Percentiles rank a stretch among this genome's conserved stretches.
Conservation (phyloP, 2,329 filamentous ascomycete genomes). For the Pezicula neosporulosa region DNA sequence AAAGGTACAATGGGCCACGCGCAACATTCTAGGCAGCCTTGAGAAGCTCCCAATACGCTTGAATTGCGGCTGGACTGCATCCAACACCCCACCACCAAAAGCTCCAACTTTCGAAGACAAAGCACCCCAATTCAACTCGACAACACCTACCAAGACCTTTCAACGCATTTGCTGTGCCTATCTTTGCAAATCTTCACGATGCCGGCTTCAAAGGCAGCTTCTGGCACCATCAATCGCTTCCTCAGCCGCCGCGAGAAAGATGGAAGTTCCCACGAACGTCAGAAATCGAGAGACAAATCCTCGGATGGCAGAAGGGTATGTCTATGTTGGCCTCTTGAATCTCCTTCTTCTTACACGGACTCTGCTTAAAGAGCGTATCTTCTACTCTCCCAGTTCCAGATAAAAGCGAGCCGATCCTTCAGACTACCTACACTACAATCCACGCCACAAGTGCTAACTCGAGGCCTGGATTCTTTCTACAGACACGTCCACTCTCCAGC, state of each 20-base stretch:
- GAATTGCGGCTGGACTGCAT: not conserved
- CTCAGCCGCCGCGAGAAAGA: constrained; percentile 68
- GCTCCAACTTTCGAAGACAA: not conserved
- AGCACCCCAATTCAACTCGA: not conserved
- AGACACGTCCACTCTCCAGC: constrained; percentile 50
- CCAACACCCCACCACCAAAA: not conserved
- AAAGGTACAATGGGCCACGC: not conserved
- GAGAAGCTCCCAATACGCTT: not conserved
- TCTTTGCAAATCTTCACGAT: not conserved
- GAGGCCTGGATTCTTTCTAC: constrained; percentile 11
- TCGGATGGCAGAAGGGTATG: constrained; percentile 42
- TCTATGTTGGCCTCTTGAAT: constrained; percentile 7
- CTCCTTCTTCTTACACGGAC: constrained; percentile 8
- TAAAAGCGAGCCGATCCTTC: constrained; percentile 11
- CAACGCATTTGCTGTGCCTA: not conserved
- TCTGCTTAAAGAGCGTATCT: constrained; percentile 10
- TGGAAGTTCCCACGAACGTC: constrained; percentile 44
- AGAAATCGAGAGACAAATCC: constrained; percentile 51
- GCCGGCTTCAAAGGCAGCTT: constrained; percentile 9
- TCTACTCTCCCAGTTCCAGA: constrained; percentile 16
- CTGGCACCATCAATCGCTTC: constrained; percentile 54
- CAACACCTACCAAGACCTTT: not conserved
- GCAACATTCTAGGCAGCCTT: constrained; percentile 1
- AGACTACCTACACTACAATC: constrained; percentile 12
- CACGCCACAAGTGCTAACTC: constrained; percentile 21